These are phyloP conservation scores for Tieghemostelium lacteum DNA, from an alignment of 78 protist genomes.

Conservation along the genomic window DNA sequence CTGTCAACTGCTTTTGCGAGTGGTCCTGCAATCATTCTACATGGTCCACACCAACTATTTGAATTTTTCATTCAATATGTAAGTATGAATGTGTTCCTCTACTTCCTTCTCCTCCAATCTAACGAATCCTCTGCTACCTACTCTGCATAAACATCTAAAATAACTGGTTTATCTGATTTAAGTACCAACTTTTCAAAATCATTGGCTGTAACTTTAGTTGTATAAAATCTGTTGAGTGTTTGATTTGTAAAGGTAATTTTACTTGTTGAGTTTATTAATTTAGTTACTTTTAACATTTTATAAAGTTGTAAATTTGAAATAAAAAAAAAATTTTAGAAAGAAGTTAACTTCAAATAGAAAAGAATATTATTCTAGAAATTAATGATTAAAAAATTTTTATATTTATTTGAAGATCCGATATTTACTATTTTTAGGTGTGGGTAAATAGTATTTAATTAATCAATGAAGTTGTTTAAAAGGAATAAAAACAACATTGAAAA, in stretches of 20 bases:
- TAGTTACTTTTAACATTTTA: background rate
- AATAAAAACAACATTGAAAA: too few relatives aligned
- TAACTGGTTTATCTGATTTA: background rate
- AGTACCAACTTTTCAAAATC: background rate
- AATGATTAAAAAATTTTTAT: too few relatives aligned
- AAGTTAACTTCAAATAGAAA: background rate
- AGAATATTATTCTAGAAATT: background rate
- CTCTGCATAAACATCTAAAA: slow-evolving; percentile 13
- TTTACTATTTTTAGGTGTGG: too few relatives aligned
- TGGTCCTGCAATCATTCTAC: background rate
- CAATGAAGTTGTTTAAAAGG: too few relatives aligned
- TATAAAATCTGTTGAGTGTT: background rate
- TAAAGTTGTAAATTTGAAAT: too few relatives aligned
- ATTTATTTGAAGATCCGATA: background rate
- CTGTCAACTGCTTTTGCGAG: slow-evolving; percentile 6
- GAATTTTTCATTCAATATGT: too few relatives aligned
- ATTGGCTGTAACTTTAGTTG: background rate
- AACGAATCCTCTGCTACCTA: too few relatives aligned
- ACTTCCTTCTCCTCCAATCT: too few relatives aligned
- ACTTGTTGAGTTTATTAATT: background rate
- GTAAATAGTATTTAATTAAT: too few relatives aligned
- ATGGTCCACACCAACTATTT: slow-evolving; percentile 25
- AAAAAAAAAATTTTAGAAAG: too few relatives aligned
- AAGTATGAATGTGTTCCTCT: too few relatives aligned
- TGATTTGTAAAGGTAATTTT: too few relatives aligned